Evolutionary conservation across 768 basidiomycete genomes (phyloP), one percentile per base, ranked within the genome.

Genomic region (Hebeloma cylindrosporum): DNA sequence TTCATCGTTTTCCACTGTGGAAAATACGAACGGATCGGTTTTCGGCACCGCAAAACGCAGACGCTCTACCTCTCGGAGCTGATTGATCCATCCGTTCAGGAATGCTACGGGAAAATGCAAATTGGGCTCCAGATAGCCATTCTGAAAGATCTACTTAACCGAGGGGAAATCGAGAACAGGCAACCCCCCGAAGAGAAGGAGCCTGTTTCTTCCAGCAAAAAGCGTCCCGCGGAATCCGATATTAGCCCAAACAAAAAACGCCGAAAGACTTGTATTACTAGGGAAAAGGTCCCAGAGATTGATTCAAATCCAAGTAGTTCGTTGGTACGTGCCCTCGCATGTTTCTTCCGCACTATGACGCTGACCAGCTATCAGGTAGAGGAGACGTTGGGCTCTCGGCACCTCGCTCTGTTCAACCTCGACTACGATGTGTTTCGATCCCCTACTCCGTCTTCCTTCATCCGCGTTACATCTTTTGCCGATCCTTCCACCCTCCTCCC

Each of bases 391-490:
- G 21, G 18, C 10, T 7, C 30, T 8, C 31, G 47, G 2, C 22
- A 48, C 14, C 6, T 48, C 5, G 33, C 34, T 1, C 28, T 48
- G 4, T 20, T 43, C 22, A 41, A n/a, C 3, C 14, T 48, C 10
- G 28, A 48, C 13, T 48, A 42, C 21, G 47, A 25, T 14, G 14
- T 33, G n/a, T 38, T 36, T n/a, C 32, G 40, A 4, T 48, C 47
- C 1, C 40, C 47, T 2, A 29, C 25, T 5, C 50, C 43, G 3
- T 30, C 41, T n/a, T 44, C 41, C 8, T 46, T 48, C 30, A 17
- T 51, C 6, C 45, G 50, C 21, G 14, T 43, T n/a, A 45, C 33
- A n/a, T n/a, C n/a, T n/a, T n/a, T n/a, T n/a, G n/a, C n/a, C n/a
- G n/a, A n/a, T n/a, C n/a, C n/a, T n/a, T n/a, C n/a, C n/a, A n/a